A percentile compares a stretch with the other conserved stretches of the same genome.
These are phyloP conservation scores for Asterella californica DNA, from an alignment of 225 moss, liverwort and hornwort genomes.

Conservation along the genomic window DNA sequence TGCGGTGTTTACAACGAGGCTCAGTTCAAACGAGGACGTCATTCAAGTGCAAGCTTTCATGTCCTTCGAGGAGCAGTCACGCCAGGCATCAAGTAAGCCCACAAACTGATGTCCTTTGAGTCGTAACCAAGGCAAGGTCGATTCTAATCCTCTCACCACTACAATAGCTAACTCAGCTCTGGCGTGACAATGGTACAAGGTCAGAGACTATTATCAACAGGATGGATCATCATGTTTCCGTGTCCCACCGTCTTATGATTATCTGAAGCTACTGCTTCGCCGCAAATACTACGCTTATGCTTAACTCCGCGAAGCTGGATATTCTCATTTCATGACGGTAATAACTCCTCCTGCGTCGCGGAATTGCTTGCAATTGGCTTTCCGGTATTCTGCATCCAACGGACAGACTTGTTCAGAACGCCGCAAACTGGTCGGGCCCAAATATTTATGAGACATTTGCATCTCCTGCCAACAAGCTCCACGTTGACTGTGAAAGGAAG, in stretches of 20 bases:
- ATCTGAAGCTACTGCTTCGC: neutral
- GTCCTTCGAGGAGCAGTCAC: neutral
- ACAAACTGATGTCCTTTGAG: conserved; percentile 3
- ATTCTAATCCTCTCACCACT: conserved; percentile 17
- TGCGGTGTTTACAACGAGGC: neutral
- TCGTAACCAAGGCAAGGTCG: neutral
- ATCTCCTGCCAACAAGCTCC: neutral
- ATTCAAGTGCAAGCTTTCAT: neutral
- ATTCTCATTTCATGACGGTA: conserved; percentile 21
- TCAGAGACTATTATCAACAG: conserved; percentile 15
- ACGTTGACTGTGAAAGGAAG: neutral
- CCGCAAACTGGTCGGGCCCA: neutral
- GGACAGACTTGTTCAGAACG: neutral
- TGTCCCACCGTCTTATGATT: neutral
- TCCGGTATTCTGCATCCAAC: conserved; percentile 35
- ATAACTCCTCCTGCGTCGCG: conserved; percentile 41
- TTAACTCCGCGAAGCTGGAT: neutral
- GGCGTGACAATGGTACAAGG: conserved; percentile 16
- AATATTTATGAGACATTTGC: neutral
- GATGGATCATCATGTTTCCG: neutral
- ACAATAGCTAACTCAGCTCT: conserved; percentile 3
- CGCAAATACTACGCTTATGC: neutral
- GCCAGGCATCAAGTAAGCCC: neutral
- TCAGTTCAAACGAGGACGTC: neutral
- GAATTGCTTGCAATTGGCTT: conserved; percentile 46